Evolutionary conservation across 805 yeast genomes (phyloP), one percentile per base, ranked within the genome.

Genomic region (Starmerella cellae): DNA sequence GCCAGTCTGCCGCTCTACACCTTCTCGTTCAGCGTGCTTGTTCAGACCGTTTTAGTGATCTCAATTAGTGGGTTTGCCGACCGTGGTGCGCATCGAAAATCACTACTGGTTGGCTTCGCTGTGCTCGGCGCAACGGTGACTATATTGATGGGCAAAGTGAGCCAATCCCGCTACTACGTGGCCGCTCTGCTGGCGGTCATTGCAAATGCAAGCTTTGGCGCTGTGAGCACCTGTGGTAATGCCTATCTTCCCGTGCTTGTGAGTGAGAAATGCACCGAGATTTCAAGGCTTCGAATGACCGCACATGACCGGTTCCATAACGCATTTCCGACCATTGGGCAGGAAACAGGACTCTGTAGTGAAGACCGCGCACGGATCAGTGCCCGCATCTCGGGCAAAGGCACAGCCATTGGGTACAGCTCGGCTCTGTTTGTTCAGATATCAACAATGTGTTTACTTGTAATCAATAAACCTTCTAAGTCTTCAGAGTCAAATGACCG

Each of bases 181-280:
- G 75, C 79, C 1, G 59, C 79, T 0, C 19, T 73, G 1, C 58
- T 77, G 14, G 79, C 82, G 14, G 68, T 79, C 5, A 38, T 75
- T 0, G 78, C 83, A 1, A 81, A 79, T 52, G 66, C 79, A 14
- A 71, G 80, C 19, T 81, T 73, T 59, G 93, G 93, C 1, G 82
- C 80, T 8, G 83, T 78, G 2, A 77, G 77, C 42, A 88, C 81
- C 10, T 79, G 85, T 50, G 87, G 85, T 5, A 82, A 81, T 57
- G 77, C 91, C 1, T 73, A 74, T 49, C 57, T 81, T 34, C 85
- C 91, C 0, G 65, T 72, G 1, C 59, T 81, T 29, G 79, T 44
- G 20, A 39, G 40, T n/a, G 36, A 34, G 6, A 45, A 41, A 32
- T 19, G 37, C 27, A 39, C 41, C n/a, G 30, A 49, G 19, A 14